A percentile compares a stretch with the other conserved stretches of the same genome.
Evolutionary conservation across 2,329 filamentous ascomycete genomes (phyloP).

Genomic region (Pseudogymnoascus sp.): DNA sequence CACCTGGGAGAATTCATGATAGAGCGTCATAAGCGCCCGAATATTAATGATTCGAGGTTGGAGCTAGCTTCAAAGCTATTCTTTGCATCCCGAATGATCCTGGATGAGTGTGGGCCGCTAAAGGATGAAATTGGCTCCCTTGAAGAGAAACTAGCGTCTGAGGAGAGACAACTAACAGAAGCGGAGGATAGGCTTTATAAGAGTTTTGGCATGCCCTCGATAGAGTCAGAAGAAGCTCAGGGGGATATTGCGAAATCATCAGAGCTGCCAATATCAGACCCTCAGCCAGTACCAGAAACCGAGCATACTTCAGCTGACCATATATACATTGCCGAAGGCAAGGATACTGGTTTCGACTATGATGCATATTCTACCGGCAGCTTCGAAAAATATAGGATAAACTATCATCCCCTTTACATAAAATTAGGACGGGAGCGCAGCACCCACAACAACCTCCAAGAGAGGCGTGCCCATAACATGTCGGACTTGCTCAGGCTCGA

Average conservation of each 20-base stretch:
- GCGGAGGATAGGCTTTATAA: background rate
- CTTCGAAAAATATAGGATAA: background rate
- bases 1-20: background rate
- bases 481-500: conserved; percentile 16
- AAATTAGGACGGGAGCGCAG: conserved; percentile 15
- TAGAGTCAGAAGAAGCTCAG: background rate
- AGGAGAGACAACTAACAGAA: conserved; percentile 15
- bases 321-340: background rate
- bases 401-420: conserved; percentile 19
- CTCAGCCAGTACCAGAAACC: background rate
- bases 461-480: conserved; percentile 15
- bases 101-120: conserved; percentile 20
- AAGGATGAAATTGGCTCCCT: conserved; percentile 20
- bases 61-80: background rate
- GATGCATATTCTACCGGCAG: background rate
- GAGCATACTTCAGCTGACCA: background rate
- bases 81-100: background rate
- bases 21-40: background rate
- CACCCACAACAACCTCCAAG: conserved; percentile 18
- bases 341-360: background rate
- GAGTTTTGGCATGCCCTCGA: background rate
- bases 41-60: background rate
- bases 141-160: conserved; percentile 15
- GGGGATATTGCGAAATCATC: too few species aligned
- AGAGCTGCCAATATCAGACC: background rate